These are phyloP conservation scores for Lipomyces lipofer DNA, from an alignment of 805 yeast genomes.

Conservation along the genomic window DNA sequence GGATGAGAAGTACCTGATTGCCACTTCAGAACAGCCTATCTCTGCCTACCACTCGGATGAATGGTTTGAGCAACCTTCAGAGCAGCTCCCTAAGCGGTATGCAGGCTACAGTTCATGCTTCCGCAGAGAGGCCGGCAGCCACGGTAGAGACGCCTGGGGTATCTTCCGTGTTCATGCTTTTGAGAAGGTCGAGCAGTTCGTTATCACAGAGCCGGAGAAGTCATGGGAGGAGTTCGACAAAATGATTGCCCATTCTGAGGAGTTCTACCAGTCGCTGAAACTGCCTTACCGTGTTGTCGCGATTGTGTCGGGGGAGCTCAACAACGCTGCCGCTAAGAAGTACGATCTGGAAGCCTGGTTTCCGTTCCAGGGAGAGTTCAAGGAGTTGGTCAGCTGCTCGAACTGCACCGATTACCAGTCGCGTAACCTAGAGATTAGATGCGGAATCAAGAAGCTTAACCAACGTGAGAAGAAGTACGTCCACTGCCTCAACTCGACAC, in stretches of 20 bases:
- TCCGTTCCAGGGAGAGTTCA: conserved; percentile 98
- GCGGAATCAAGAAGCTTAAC: conserved; percentile 94
- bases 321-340: conserved; percentile 98
- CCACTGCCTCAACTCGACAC: conserved; percentile 95
- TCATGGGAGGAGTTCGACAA: conserved; percentile 97
- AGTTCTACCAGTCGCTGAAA: conserved; percentile 86
- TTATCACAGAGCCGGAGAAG: conserved; percentile 93
- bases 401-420: conserved; percentile 99
- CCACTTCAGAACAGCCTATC: conserved; percentile 98
- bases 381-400: conserved; percentile 96
- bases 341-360: conserved; percentile 99
- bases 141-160: conserved; percentile 99
- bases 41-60: conserved; percentile 96
- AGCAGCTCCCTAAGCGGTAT: conserved; percentile 93
- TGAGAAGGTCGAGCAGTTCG: conserved; percentile 97
- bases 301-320: conserved; percentile 96
- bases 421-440: conserved; percentile 96
- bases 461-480: conserved; percentile 97
- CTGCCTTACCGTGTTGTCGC: conserved; percentile 97
- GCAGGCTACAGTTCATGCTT: conserved; percentile 99
- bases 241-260: conserved; percentile 90
- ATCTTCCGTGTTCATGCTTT: conserved; percentile 98
- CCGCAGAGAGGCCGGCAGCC: conserved; percentile 99
- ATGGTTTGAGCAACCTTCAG: conserved; percentile 97
- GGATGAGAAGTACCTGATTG: conserved; percentile 96